phyloP scores from a whole-genome alignment of 768 basidiomycete species.

The Podaxis sp. region DNA sequence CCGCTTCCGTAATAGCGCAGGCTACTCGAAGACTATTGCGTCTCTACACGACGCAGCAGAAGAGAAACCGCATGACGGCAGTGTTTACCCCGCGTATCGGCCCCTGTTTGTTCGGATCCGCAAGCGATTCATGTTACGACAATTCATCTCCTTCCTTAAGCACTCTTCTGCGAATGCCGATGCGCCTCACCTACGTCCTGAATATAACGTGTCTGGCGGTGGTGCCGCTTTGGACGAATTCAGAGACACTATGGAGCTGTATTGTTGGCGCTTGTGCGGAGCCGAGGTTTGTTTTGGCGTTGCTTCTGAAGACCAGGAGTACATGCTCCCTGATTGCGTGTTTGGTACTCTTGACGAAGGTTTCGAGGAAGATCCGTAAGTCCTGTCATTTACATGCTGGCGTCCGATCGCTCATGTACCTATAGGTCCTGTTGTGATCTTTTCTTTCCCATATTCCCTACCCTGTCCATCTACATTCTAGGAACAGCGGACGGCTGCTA shows the following conservation, averaged over 20 bases:
- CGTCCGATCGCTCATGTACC: background rate
- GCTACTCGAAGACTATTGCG: slow-evolving; percentile 41
- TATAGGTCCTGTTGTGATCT: slow-evolving; percentile 46
- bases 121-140: slow-evolving; percentile 31
- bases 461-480: slow-evolving; percentile 53
- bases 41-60: slow-evolving; percentile 25
- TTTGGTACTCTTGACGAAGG: slow-evolving; percentile 54
- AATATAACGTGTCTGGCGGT: slow-evolving; percentile 9
- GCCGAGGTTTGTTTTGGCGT: slow-evolving; percentile 57
- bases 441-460: slow-evolving; percentile 58
- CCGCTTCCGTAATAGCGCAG: slow-evolving; percentile 55
- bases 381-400: slow-evolving; percentile 12
- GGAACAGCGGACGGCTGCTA: slow-evolving; percentile 28
- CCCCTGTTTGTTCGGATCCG: slow-evolving; percentile 31
- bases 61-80: slow-evolving; percentile 21
- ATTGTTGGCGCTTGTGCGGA: slow-evolving; percentile 48
- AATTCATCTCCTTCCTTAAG: slow-evolving; percentile 32
- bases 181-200: slow-evolving; percentile 14
- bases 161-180: slow-evolving; percentile 21
- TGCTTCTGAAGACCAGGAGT: slow-evolving; percentile 55
- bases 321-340: slow-evolving; percentile 52
- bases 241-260: slow-evolving; percentile 35
- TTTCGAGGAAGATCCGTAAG: slow-evolving; percentile 42
- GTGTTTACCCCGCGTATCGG: slow-evolving; percentile 28
- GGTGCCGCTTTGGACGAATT: slow-evolving; percentile 25